These are phyloP conservation scores for Camellia oleifera DNA, from an alignment of 179 eudicot genomes.

Conservation along the genomic window DNA sequence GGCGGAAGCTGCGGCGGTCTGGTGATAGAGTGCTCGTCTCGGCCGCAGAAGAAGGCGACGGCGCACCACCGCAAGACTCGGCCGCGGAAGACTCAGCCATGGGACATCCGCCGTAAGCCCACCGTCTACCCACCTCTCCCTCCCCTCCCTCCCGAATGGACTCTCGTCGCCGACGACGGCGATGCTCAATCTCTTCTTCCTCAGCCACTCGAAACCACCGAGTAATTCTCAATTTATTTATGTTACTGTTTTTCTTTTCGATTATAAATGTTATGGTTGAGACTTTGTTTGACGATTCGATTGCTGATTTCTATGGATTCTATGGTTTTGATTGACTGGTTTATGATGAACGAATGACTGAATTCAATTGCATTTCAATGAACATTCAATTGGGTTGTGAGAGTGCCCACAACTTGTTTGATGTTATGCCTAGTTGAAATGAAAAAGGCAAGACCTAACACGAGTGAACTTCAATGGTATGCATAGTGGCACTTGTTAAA, in stretches of 20 bases:
- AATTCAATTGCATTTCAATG: neutral
- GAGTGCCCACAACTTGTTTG: conserved; percentile 9
- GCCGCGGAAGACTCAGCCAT: conserved; percentile 62
- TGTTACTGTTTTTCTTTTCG: conserved; percentile 15
- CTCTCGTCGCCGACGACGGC: conserved; percentile 39
- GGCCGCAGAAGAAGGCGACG: conserved; percentile 91
- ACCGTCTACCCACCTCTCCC: conserved; percentile 80
- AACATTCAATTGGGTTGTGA: neutral
- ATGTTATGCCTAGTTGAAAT: neutral
- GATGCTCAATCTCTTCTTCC: conserved; percentile 11
- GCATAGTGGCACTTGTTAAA: too few species aligned
- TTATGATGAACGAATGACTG: neutral
- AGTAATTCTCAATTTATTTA: neutral
- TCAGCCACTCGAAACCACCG: conserved; percentile 8
- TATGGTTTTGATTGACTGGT: too few species aligned
- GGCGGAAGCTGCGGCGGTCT: too few species aligned
- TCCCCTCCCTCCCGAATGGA: conserved; percentile 78
- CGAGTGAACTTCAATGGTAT: too few species aligned
- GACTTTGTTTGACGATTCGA: neutral
- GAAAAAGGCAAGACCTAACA: neutral
- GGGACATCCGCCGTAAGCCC: conserved; percentile 74
- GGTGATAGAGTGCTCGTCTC: conserved; percentile 23
- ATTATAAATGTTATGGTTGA: neutral
- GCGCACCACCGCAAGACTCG: conserved; percentile 85
- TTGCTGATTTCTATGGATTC: neutral